Conservation (phyloP, 768 basidiomycete genomes). For the Pleurotus giganteus region DNA sequence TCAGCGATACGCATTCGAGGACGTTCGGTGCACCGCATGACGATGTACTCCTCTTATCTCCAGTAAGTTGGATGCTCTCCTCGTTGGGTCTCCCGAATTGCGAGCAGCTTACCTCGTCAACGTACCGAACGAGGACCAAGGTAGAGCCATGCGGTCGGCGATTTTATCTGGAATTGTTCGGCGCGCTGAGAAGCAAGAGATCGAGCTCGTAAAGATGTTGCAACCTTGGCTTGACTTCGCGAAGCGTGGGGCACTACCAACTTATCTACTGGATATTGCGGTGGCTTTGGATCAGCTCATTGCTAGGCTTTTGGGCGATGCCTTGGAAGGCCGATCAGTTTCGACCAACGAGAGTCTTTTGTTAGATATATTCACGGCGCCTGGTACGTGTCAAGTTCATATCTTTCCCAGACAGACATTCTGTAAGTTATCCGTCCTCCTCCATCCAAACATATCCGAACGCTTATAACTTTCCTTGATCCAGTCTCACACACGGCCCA, state of each 20-base stretch:
- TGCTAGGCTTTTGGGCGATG: constrained; percentile 35
- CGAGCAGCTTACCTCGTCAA: constrained; percentile 52
- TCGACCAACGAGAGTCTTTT: constrained; percentile 30
- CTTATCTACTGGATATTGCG: constrained; percentile 40
- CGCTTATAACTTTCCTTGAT: not conserved
- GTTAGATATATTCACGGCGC: constrained; percentile 34
- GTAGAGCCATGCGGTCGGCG: constrained; percentile 42
- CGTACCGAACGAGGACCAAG: constrained; percentile 31
- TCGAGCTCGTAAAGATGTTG: constrained; percentile 18
- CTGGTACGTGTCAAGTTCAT: constrained; percentile 34
- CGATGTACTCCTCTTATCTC: constrained; percentile 52
- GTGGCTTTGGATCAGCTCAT: constrained; percentile 46
- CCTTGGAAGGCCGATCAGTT: constrained; percentile 24
- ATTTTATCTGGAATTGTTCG: constrained; percentile 43
- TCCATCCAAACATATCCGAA: not conserved
- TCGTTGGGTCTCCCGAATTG: constrained; percentile 39
- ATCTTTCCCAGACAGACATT: constrained; percentile 38
- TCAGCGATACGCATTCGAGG: constrained; percentile 56
- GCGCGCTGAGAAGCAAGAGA: constrained; percentile 20
- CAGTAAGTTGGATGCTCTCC: constrained; percentile 34
- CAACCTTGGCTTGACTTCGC: constrained; percentile 40
- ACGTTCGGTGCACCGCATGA: constrained; percentile 51
- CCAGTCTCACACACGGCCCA: constrained; percentile 60
- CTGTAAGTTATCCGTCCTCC: constrained; percentile 28
- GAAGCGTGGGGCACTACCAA: constrained; percentile 36